phyloP scores from a whole-genome alignment of 441 rosid genomes.

The Populus tomentosa region DNA sequence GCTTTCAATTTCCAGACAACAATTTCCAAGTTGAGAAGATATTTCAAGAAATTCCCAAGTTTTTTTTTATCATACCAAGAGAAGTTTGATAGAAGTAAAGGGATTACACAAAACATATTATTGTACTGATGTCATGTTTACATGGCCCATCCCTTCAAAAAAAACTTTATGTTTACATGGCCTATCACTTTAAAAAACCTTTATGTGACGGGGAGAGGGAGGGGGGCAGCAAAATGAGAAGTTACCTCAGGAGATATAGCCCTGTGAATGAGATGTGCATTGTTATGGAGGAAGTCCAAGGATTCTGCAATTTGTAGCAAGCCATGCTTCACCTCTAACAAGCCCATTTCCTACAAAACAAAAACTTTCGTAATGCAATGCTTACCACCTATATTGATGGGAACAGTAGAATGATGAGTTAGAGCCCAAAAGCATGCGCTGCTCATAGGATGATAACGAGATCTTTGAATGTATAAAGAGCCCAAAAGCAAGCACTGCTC shows the following conservation, averaged over 20 bases:
- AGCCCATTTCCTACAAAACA: slow-evolving; percentile 75
- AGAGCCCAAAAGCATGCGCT: neutral
- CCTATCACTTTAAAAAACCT: neutral
- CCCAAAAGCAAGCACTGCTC: neutral
- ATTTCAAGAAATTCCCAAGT: neutral
- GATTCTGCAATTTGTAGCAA: slow-evolving; percentile 89
- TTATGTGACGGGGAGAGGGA: neutral
- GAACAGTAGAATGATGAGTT: neutral
- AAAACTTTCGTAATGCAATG: slow-evolving; percentile 12
- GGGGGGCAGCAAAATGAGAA: neutral
- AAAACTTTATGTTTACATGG: neutral
- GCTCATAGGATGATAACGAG: neutral
- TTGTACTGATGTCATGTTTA: neutral
- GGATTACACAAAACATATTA: too few species aligned
- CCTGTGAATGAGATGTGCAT: slow-evolving; percentile 81
- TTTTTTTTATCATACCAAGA: neutral
- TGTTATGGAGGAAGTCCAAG: slow-evolving; percentile 90
- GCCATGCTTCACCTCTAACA: slow-evolving; percentile 97
- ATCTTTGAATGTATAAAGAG: neutral
- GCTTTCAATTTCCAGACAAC: neutral
- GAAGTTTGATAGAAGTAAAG: neutral
- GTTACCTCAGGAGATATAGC: slow-evolving; percentile 87
- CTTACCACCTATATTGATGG: neutral
- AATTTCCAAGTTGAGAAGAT: neutral
- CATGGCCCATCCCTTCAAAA: neutral